Evolutionary conservation across 192 early-diverging fungal species (phyloP).

Genomic region (Helicostylum pulchrum): DNA sequence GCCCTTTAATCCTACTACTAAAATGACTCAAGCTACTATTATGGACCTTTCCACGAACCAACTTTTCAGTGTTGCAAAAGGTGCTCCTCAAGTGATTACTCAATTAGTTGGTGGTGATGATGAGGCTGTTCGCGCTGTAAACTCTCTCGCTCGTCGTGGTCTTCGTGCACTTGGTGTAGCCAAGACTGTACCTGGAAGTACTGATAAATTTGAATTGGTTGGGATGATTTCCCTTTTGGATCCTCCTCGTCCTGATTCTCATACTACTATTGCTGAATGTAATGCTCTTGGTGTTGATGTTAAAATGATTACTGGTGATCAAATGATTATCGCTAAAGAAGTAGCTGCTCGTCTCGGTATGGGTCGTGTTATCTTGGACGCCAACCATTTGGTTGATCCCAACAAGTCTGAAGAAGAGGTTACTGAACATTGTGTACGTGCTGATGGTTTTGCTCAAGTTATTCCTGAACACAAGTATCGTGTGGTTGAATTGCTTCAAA

Average conservation of each 20-base stretch:
- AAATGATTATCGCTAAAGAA: slow-evolving; percentile 91
- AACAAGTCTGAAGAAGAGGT: slow-evolving; percentile 76
- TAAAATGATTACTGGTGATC: slow-evolving; percentile 98
- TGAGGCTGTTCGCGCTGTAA: slow-evolving; percentile 70
- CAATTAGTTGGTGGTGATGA: slow-evolving; percentile 67
- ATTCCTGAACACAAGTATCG: slow-evolving; percentile 98
- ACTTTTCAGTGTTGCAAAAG: slow-evolving; percentile 77
- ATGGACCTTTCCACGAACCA: slow-evolving; percentile 74
- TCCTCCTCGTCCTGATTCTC: slow-evolving; percentile 88
- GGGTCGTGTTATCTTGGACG: slow-evolving; percentile 88
- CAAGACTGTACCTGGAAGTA: slow-evolving; percentile 62
- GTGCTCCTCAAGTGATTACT: slow-evolving; percentile 84
- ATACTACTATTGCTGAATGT: slow-evolving; percentile 80
- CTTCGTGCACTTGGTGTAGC: slow-evolving; percentile 93
- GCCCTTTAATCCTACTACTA: slow-evolving; percentile 91
- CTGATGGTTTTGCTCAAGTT: slow-evolving; percentile 96
- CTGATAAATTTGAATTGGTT: slow-evolving; percentile 74
- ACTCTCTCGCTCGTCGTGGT: slow-evolving; percentile 71
- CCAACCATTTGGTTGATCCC: slow-evolving; percentile 78
- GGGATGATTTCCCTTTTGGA: slow-evolving; percentile 91
- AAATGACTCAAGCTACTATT: slow-evolving; percentile 89
- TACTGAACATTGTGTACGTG: slow-evolving; percentile 77
- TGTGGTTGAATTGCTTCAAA: slow-evolving; percentile 94
- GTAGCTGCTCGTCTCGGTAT: slow-evolving; percentile 90
- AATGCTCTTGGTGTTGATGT: slow-evolving; percentile 83